Evolutionary conservation across 177 flowering plant genomes (phyloP).

Genomic region (Vitis hybrid): DNA sequence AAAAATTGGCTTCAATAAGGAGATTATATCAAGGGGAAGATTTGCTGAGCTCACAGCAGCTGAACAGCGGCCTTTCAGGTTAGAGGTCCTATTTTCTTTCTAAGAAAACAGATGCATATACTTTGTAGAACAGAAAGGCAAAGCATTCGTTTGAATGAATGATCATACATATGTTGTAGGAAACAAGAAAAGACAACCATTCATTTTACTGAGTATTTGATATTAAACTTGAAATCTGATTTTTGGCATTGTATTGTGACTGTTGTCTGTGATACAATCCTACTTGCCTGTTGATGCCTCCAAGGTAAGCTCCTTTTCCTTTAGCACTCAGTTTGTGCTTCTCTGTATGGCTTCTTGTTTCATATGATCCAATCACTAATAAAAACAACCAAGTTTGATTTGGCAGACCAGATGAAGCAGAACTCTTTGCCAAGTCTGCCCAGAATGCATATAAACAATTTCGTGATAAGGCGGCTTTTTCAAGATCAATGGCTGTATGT

Average conservation of each 20-base stretch:
- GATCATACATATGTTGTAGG: too few relatives aligned
- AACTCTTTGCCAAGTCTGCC: slow-evolving; percentile 83
- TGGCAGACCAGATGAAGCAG: slow-evolving; percentile 61
- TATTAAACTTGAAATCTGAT: neutral
- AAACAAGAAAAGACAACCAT: too few relatives aligned
- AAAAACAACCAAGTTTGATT: too few relatives aligned
- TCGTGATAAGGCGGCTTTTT: slow-evolving; percentile 88
- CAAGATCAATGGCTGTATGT: slow-evolving; percentile 85
- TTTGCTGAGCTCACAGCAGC: slow-evolving; percentile 83
- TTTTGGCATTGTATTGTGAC: too few relatives aligned
- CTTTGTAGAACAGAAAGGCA: neutral
- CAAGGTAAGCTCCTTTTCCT: too few relatives aligned
- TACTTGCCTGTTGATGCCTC: too few relatives aligned
- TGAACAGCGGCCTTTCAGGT: slow-evolving; percentile 89
- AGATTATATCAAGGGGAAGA: slow-evolving; percentile 86
- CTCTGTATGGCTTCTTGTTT: too few relatives aligned
- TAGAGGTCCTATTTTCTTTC: neutral
- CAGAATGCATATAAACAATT: slow-evolving; percentile 69
- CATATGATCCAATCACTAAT: too few relatives aligned
- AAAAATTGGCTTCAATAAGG: slow-evolving; percentile 90
- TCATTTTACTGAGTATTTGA: neutral
- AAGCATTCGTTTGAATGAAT: too few relatives aligned
- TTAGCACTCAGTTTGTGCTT: too few relatives aligned
- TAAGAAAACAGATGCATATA: neutral
- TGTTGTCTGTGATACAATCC: too few relatives aligned